Percentiles rank a stretch among this genome's conserved stretches.
phyloP scores from a whole-genome alignment of 2,329 filamentous ascomycete genomes.

The Calonectria honghensis region DNA sequence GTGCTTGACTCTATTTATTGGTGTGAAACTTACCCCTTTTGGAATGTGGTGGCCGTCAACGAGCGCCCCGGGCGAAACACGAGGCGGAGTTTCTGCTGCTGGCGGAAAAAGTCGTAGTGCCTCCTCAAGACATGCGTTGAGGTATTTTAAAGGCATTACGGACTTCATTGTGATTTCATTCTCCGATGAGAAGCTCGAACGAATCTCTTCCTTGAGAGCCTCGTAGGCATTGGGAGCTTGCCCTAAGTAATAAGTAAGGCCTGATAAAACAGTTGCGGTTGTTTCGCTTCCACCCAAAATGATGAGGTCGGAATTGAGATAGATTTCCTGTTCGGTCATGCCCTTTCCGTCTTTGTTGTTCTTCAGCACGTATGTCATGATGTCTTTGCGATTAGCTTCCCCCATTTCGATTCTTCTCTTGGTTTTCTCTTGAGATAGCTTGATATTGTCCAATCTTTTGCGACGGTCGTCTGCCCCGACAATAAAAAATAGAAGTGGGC shows the following conservation, averaged over 20 bases:
- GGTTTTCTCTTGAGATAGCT: background rate
- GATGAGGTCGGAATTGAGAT: background rate
- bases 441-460: background rate
- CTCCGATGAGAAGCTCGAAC: background rate
- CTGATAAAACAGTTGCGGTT: background rate
- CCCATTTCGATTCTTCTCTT: background rate
- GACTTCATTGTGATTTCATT: background rate
- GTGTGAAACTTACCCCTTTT: background rate
- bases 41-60: background rate
- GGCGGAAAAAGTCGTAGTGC: background rate
- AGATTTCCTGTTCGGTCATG: background rate
- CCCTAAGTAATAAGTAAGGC: background rate
- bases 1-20: background rate
- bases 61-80: background rate
- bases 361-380: background rate
- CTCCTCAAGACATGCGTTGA: background rate
- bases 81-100: background rate
- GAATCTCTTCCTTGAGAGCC: background rate
- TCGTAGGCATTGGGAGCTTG: background rate
- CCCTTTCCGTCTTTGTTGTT: background rate
- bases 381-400: background rate
- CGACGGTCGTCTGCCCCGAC: background rate
- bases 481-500: background rate
- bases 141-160: background rate
- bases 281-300: background rate